A percentile compares a stretch with the other conserved stretches of the same genome.
Conservation (phyloP, 1,284 basidiomycete species). For the Melampsora abietis-canadensis region DNA sequence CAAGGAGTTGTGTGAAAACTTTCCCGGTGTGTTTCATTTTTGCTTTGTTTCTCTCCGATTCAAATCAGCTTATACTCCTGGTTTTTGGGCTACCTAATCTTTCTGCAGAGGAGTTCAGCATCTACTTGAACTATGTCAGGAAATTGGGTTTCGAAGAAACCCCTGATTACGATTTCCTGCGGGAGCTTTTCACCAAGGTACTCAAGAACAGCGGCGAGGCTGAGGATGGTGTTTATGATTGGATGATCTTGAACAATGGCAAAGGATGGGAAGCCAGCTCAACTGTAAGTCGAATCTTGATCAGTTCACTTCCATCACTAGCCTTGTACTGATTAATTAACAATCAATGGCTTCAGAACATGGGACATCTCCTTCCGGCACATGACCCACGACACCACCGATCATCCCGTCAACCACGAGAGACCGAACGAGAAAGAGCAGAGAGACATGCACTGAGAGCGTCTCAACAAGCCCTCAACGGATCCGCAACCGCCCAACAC, state of each 20-base stretch:
- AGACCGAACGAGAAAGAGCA: conserved; percentile 55
- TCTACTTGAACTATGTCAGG: conserved; percentile 56
- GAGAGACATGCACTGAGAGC: conserved; percentile 56
- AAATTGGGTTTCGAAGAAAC: conserved; percentile 67
- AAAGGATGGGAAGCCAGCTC: conserved; percentile 88
- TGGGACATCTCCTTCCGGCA: conserved; percentile 18
- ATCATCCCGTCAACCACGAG: conserved; percentile 49
- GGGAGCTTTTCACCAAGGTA: conserved; percentile 85
- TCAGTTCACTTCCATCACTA: conserved; percentile 45
- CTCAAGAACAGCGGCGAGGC: conserved; percentile 80
- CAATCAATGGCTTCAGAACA: conserved; percentile 39
- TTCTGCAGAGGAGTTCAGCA: conserved; percentile 74
- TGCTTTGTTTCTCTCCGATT: not conserved
- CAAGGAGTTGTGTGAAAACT: conserved; percentile 87
- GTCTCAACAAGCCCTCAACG: conserved; percentile 48
- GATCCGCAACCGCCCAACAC: not conserved
- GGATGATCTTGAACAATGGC: conserved; percentile 82
- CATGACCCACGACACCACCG: conserved; percentile 53
- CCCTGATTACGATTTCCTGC: conserved; percentile 91
- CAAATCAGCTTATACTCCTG: not conserved
- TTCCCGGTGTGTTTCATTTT: conserved; percentile 66
- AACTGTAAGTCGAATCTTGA: conserved; percentile 57
- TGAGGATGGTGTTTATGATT: conserved; percentile 85
- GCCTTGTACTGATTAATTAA: conserved; percentile 49
- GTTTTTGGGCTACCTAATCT: not conserved